Base-by-base conservation (phyloP, 768 basidiomycete genomes). In the Termitomyces sp. region DNA sequence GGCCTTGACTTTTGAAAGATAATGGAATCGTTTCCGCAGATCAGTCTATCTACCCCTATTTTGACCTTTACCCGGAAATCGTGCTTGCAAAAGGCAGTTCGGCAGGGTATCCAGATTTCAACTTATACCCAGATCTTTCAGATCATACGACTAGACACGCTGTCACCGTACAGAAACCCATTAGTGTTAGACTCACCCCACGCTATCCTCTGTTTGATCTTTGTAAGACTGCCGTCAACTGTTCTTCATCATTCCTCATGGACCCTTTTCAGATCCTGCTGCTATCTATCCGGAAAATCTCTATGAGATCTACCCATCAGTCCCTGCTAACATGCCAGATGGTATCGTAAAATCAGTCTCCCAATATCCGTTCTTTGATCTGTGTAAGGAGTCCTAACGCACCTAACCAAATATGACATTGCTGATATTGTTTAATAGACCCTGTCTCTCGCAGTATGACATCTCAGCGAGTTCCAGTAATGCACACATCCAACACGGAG, bases 211-310 rank as follows among this genome's bases (percentile, higher is more conserved):
- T 63, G 58, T 72, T 73, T 35, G 63, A 69, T 32, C 52, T 70
- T 50, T 73, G 71, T 74, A 57, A 60, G 68, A 18, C 47, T 52
- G 32, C 53, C 31, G 6, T 38, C 23, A 42, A 13, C 13, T n/a
- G 3, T 13, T 7, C 20, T 7, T 46, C 22, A 15, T 41, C 29
- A n/a, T 23, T 33, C 22, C 18, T 43, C 31, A 41, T 29, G 22
- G n/a, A 5, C 23, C 16, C 7, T 5, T 32, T 43, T 3, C 49
- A 61, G 64, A 63, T 53, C 59, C 58, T 35, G 43, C 58, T 35
- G 43, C 58, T 35, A 40, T 60, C 25, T 80, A 81, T 63, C 76
- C 79, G 7, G 63, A 59, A 56, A 72, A 71, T 60, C 58, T 78
- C 15, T 50, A 67, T 41, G 56, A 53, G 23, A 70, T 76, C 46